Percentiles rank a stretch among this genome's conserved stretches.
Evolutionary conservation across 2,329 filamentous ascomycete genomes (phyloP).

Genomic region (Talaromyces sp.): DNA sequence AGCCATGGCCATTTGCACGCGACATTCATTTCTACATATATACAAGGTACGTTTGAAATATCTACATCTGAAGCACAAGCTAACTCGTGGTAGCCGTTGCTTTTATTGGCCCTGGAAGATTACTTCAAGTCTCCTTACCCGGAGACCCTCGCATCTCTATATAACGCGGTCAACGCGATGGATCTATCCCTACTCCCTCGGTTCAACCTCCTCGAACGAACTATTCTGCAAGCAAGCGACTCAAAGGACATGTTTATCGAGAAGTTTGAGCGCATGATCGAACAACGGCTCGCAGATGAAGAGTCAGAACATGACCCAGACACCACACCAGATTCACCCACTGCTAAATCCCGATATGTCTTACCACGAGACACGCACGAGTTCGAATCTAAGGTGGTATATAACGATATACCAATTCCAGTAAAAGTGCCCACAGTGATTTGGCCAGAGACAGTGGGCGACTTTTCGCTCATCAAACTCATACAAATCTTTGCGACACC

Average conservation of each 20-base stretch:
- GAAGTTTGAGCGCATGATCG: conserved; percentile 93
- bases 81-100: conserved; percentile 60
- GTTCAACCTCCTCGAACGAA: conserved; percentile 74
- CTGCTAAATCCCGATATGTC: conserved; percentile 61
- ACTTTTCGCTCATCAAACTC: conserved; percentile 95
- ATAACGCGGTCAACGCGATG: conserved; percentile 93
- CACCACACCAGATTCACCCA: conserved; percentile 41
- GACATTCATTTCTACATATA: conserved; percentile 95
- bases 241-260: conserved; percentile 96
- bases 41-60: conserved; percentile 67
- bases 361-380: conserved; percentile 94
- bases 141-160: conserved; percentile 82
- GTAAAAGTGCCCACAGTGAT: conserved; percentile 93
- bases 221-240: conserved; percentile 82
- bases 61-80: background rate
- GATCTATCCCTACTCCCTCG: conserved; percentile 89
- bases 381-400: conserved; percentile 90
- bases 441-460: conserved; percentile 91
- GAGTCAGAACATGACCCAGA: conserved; percentile 26
- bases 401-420: conserved; percentile 93
- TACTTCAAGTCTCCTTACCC: conserved; percentile 90
- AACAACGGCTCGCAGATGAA: conserved; percentile 69
- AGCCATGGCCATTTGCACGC: conserved; percentile 97
- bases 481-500: conserved; percentile 88
- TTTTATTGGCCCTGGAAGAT: conserved; percentile 86